A percentile compares a stretch with the other conserved stretches of the same genome.
These are phyloP conservation scores for Escovopsis sp. DNA, from an alignment of 2,329 filamentous ascomycete genomes.

Conservation along the genomic window DNA sequence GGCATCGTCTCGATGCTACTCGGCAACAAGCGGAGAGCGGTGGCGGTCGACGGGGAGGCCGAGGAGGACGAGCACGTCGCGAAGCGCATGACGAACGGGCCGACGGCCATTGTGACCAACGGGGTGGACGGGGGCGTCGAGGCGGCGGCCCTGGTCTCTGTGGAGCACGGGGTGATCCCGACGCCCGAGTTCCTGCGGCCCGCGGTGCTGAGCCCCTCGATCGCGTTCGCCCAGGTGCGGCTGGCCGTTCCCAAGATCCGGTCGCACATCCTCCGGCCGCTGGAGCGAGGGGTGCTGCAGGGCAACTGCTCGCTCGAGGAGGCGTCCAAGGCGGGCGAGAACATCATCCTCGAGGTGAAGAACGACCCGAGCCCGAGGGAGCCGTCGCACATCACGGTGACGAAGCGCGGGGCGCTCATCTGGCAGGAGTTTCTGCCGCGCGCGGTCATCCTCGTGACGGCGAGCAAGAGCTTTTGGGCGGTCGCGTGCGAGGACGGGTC, in stretches of 20 bases:
- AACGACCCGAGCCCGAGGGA: conserved; percentile 69
- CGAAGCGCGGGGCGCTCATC: conserved; percentile 62
- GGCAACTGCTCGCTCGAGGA: conserved; percentile 41
- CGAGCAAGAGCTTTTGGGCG: conserved; percentile 82
- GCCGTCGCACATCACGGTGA: conserved; percentile 69
- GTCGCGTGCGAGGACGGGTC: conserved; percentile 88
- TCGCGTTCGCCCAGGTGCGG: conserved; percentile 69
- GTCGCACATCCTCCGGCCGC: conserved; percentile 64
- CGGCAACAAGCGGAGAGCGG: conserved; percentile 82
- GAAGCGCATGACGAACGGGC: conserved; percentile 48
- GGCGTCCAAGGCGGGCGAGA: conserved; percentile 48
- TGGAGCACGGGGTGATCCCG: conserved; percentile 44
- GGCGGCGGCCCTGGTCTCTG: conserved; percentile 50
- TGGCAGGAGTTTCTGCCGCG: conserved; percentile 93
- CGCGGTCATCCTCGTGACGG: conserved; percentile 77
- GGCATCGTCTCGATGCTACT: conserved; percentile 74
- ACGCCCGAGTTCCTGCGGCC: conserved; percentile 79
- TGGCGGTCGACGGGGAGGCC: conserved; percentile 60
- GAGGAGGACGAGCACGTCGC: conserved; percentile 44
- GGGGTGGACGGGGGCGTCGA: conserved; percentile 58
- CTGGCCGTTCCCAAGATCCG: conserved; percentile 80
- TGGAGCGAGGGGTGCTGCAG: conserved; percentile 51
- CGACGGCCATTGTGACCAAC: conserved; percentile 61
- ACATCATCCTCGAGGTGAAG: conserved; percentile 72
- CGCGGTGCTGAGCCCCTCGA: conserved; percentile 68